Evolutionary conservation across 768 basidiomycete genomes (phyloP).

Genomic region (Phylloporus arenicola): DNA sequence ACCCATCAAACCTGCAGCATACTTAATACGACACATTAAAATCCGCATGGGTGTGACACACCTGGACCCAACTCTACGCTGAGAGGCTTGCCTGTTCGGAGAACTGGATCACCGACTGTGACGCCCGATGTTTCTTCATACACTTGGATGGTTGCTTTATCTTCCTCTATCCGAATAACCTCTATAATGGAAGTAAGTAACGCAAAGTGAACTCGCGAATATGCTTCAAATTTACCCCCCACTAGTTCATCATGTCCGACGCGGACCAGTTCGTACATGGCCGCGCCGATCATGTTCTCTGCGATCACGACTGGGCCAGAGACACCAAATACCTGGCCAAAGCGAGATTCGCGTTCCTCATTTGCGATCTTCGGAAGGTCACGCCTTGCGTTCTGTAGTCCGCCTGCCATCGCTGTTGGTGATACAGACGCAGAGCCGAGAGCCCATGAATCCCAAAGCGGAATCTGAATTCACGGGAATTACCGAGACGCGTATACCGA

Average conservation of each 20-base stretch:
- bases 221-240: constrained; percentile 57
- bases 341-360: constrained; percentile 84
- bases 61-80: constrained; percentile 98
- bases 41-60: constrained; percentile 30
- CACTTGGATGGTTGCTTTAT: constrained; percentile 98
- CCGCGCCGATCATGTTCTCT: constrained; percentile 89
- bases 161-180: constrained; percentile 97
- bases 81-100: constrained; percentile 95
- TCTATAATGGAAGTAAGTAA: constrained; percentile 46
- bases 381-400: constrained; percentile 84
- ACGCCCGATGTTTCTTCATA: constrained; percentile 99
- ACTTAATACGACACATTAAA: constrained; percentile 1
- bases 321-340: constrained; percentile 89
- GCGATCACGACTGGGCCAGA: constrained; percentile 98
- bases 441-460: constrained; percentile 22
- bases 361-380: constrained; percentile 84
- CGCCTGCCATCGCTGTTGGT: constrained; percentile 72
- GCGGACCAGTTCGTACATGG: constrained; percentile 97
- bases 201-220: not conserved
- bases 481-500: constrained; percentile 24
- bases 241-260: constrained; percentile 98
- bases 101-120: constrained; percentile 95
- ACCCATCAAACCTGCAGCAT: constrained; percentile 80
- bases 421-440: not conserved
- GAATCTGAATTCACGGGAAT: constrained; percentile 25